Evolutionary conservation across 768 basidiomycete species (phyloP), one percentile per base, ranked within the genome.

Genomic region (Termitomyces sp.): DNA sequence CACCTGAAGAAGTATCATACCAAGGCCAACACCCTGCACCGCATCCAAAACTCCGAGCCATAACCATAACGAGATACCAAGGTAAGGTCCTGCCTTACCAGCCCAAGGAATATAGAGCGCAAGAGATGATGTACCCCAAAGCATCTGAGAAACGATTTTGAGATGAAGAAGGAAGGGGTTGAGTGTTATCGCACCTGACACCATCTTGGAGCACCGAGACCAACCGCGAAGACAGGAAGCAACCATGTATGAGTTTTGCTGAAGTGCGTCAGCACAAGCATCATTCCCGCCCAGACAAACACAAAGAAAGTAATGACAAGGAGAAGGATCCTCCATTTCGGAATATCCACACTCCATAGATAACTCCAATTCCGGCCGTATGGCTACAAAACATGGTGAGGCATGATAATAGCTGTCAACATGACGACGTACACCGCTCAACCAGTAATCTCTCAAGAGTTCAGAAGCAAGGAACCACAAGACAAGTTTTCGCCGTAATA

Each of bases 241-340:
- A 97, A 76, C 94, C 94, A 97, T 9, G 94, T 97, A 68, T 97
- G 94, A 12, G 91, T 90, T 72, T 95, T 96, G 66, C 89, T 90
- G 74, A 94, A 87, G 67, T 87, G 81, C 8, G 87, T 96, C 66
- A 97, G 78, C 56, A 94, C 73, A 54, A 80, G 66, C 67, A 97
- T 74, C 76, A 90, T 77, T 3, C 81, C 63, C 8, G 81, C 90
- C 94, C 94, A 97, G 44, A 97, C 82, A 55, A 83, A 85, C 59
- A 97, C 72, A 73, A 97, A 97, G 83, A 97, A 97, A 26, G 78
- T 63, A 67, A 88, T 69, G 68, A 96, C 81, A 53, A 96, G 85
- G 26, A 95, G 69, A 20, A 91, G 74, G 52, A 89, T 94, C 63
- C 88, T 85, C 86, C 86, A 94, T 66, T 88, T 87, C 9, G 92